Conservation (phyloP, 768 basidiomycete genomes). For the Dictyophora rubrovolvata region DNA sequence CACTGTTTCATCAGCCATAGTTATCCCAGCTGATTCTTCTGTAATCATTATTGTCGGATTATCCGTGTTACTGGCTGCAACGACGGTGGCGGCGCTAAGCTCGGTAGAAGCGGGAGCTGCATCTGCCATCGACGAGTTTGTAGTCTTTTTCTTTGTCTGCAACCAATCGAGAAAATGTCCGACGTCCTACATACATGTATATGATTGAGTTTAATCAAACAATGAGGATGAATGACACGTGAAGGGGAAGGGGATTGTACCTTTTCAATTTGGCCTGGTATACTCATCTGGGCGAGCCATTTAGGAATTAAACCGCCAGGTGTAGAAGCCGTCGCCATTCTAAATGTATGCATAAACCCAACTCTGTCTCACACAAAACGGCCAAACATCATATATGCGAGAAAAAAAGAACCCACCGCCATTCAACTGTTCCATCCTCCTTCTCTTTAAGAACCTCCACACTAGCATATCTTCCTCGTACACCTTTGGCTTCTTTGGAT, state of each 20-base stretch:
- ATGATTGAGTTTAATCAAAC: neutral
- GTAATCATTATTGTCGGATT: too few species aligned
- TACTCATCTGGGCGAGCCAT: constrained; percentile 49
- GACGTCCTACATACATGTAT: constrained; percentile 43
- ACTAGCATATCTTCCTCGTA: constrained; percentile 58
- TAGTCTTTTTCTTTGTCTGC: constrained; percentile 16
- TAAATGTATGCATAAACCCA: neutral
- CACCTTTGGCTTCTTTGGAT: constrained; percentile 52
- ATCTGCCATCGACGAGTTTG: neutral
- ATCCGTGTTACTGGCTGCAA: too few species aligned
- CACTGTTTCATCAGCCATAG: neutral
- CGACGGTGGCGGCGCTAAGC: too few species aligned
- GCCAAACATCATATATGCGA: neutral
- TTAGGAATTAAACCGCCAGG: constrained; percentile 61
- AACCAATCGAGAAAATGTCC: constrained; percentile 65
- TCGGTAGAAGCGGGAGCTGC: neutral
- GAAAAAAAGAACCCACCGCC: constrained; percentile 29
- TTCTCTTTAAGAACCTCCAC: constrained; percentile 59
- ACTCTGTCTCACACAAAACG: neutral
- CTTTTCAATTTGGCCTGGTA: constrained; percentile 53
- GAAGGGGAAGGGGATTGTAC: constrained; percentile 23
- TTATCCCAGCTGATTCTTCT: neutral
- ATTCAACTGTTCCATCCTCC: constrained; percentile 55
- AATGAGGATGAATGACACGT: too few species aligned
- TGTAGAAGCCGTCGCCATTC: constrained; percentile 66